phyloP scores from a whole-genome alignment of 176 grass and related monocot species.

The Raddia guianensis region DNA sequence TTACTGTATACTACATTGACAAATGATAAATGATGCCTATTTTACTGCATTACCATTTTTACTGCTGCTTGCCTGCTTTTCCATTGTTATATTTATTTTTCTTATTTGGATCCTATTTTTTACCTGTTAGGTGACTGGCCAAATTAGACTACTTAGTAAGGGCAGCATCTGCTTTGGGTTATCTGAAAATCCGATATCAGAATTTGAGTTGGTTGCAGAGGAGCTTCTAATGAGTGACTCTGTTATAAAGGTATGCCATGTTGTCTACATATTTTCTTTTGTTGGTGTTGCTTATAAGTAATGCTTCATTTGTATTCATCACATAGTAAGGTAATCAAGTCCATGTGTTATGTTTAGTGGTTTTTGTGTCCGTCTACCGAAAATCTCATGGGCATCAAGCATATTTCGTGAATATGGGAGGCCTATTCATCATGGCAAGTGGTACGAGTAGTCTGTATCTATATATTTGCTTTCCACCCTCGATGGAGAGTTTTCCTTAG shows the following conservation, averaged over 20 bases:
- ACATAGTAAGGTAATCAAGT: background rate
- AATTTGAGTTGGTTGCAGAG: conserved; percentile 98
- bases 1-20: conserved; percentile 3
- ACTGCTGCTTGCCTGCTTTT: background rate
- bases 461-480: background rate
- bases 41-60: conserved; percentile 2
- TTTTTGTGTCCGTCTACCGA: background rate
- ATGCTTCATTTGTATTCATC: conserved; percentile 14
- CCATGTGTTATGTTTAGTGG: background rate
- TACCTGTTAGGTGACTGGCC: conserved; percentile 79
- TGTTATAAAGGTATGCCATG: conserved; percentile 81
- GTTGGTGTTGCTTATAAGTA: conserved; percentile 5
- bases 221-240: conserved; percentile 99
- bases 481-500: conserved; percentile 9
- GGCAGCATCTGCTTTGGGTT: conserved; percentile 97
- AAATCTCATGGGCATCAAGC: background rate
- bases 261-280: conserved; percentile 10
- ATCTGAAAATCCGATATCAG: conserved; percentile 93
- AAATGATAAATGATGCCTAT: background rate
- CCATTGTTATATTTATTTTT: conserved; percentile 27
- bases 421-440: background rate
- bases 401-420: background rate
- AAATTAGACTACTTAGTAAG: conserved; percentile 87
- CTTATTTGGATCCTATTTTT: conserved; percentile 39
- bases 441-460: background rate